These are phyloP conservation scores for Picochlorum sp. DNA, from an alignment of 139 green algal genomes.

Conservation along the genomic window DNA sequence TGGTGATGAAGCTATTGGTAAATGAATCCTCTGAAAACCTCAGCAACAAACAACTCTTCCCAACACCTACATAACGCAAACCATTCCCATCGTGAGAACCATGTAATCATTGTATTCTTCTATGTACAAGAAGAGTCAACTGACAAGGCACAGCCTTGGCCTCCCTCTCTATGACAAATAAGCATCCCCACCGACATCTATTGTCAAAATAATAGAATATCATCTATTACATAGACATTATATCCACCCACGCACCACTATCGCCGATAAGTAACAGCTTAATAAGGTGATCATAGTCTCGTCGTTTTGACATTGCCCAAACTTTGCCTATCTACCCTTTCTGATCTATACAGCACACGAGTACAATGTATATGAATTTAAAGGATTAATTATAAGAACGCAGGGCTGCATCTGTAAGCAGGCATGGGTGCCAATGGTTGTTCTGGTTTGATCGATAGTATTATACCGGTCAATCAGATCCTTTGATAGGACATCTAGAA, in stretches of 20 bases:
- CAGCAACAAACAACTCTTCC: constrained; percentile 93
- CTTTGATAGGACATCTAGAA: no score
- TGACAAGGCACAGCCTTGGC: background rate
- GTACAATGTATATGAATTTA: no score
- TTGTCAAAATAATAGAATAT: background rate
- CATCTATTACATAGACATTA: background rate
- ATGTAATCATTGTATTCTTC: no score
- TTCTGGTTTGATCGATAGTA: no score
- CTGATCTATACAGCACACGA: no score
- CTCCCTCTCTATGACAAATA: background rate
- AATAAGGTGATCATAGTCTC: constrained; percentile 89
- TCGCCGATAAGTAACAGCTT: constrained; percentile 96
- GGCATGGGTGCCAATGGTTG: no score
- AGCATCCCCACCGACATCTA: background rate
- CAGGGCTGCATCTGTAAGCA: no score
- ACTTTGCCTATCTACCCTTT: background rate
- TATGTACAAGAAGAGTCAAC: background rate
- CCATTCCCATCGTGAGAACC: background rate
- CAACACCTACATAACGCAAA: constrained; percentile 64
- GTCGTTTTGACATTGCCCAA: constrained; percentile 10
- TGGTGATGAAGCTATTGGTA: constrained; percentile 96
- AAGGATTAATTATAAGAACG: no score
- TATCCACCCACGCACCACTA: constrained; percentile 54
- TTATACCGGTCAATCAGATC: no score
- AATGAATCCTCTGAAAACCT: constrained; percentile 94